These are phyloP conservation scores for Schizosaccharomyces octosporus DNA, from an alignment of 805 yeast species.

Conservation along the genomic window DNA sequence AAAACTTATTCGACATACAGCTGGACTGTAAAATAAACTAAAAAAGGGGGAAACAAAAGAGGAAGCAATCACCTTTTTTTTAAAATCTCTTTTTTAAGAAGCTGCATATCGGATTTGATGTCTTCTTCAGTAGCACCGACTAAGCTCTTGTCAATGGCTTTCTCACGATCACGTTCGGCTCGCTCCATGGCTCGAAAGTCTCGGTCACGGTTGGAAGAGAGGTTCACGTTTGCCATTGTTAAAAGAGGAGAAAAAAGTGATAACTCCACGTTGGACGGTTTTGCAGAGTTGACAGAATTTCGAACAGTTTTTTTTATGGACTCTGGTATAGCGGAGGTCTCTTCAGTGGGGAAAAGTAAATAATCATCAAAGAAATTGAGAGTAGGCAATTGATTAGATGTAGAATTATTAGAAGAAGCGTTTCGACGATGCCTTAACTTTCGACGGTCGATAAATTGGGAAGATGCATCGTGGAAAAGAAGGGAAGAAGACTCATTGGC, in stretches of 20 bases:
- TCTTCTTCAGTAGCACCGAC: not conserved
- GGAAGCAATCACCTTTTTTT: not conserved
- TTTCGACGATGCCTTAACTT: slow-evolving; percentile 1
- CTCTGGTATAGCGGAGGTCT: not conserved
- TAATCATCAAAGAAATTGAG: not conserved
- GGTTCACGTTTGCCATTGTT: not conserved
- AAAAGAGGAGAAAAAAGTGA: not conserved
- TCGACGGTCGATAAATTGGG: not conserved
- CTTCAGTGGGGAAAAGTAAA: not conserved
- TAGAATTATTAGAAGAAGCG: not conserved
- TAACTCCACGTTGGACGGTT: not conserved
- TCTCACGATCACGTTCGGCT: slow-evolving; percentile 1
- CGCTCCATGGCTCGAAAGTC: slow-evolving; percentile 1
- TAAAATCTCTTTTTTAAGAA: not conserved
- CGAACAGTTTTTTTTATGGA: not conserved
- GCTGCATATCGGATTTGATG: not conserved
- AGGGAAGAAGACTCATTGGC: not conserved
- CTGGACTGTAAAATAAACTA: not conserved
- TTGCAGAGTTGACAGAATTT: not conserved
- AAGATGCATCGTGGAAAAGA: not conserved
- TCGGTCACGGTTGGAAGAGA: not conserved
- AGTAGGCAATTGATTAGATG: not conserved
- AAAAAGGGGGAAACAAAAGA: not conserved
- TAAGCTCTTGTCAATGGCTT: not conserved
- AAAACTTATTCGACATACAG: no score